Percentiles rank a stretch among this genome's conserved stretches.
These are phyloP conservation scores for Hyphopichia fennica DNA, from an alignment of 1,139 yeast species.

Conservation along the genomic window DNA sequence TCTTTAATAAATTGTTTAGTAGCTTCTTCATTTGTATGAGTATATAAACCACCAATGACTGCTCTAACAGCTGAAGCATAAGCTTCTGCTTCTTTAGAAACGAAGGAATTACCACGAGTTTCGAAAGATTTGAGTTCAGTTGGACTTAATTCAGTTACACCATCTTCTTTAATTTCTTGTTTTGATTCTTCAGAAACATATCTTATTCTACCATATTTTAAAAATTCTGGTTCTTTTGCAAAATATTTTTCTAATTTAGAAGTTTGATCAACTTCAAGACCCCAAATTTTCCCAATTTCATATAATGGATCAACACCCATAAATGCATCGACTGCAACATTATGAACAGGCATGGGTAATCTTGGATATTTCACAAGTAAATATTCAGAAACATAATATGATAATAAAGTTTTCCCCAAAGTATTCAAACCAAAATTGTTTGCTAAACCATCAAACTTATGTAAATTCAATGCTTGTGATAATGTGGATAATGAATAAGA, in stretches of 20 bases:
- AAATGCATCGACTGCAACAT: conserved; percentile 71
- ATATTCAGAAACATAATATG: conserved; percentile 74
- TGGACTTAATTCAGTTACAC: conserved; percentile 48
- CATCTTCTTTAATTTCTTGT: conserved; percentile 44
- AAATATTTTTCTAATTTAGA: conserved; percentile 67
- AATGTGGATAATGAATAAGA: conserved; percentile 63
- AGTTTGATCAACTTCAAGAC: conserved; percentile 73
- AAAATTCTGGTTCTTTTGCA: conserved; percentile 64
- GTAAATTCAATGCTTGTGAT: conserved; percentile 70
- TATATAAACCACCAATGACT: conserved; percentile 69
- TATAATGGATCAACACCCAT: conserved; percentile 65
- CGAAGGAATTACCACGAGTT: conserved; percentile 19
- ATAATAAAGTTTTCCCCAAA: conserved; percentile 76
- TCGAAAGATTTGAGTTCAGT: conserved; percentile 24
- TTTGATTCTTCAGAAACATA: conserved; percentile 38
- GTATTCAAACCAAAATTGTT: conserved; percentile 80
- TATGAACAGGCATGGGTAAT: conserved; percentile 76
- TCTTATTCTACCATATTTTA: conserved; percentile 66
- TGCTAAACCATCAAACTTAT: conserved; percentile 48
- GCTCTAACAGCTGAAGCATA: conserved; percentile 65
- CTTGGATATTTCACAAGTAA: conserved; percentile 81
- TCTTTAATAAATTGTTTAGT: conserved; percentile 66
- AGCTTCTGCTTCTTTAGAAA: conserved; percentile 37
- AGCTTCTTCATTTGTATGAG: conserved; percentile 60
- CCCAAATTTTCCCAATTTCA: conserved; percentile 77